These are phyloP conservation scores for Phialocephala sp. DNA, from an alignment of 2,329 filamentous ascomycete genomes.

Conservation along the genomic window DNA sequence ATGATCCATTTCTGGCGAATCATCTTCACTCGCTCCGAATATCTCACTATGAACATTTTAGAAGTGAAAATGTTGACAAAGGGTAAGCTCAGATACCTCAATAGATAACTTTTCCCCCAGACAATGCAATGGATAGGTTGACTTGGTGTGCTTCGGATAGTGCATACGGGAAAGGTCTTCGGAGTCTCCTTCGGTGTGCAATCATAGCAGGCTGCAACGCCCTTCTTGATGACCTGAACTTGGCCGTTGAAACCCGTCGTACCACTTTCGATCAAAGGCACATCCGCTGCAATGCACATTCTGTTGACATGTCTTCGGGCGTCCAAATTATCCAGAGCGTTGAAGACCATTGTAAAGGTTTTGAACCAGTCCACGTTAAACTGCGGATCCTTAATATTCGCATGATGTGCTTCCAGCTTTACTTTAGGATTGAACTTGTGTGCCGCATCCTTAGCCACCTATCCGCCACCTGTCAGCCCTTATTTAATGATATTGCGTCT, in stretches of 20 bases:
- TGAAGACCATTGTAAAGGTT: conserved; percentile 86
- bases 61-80: conserved; percentile 20
- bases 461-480: conserved; percentile 28
- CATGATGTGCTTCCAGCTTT: conserved; percentile 86
- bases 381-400: conserved; percentile 88
- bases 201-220: conserved; percentile 93
- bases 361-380: conserved; percentile 92
- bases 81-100: conserved; percentile 59
- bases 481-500: background rate
- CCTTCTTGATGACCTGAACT: conserved; percentile 94
- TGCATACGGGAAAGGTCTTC: conserved; percentile 95
- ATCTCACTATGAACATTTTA: conserved; percentile 65
- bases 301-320: conserved; percentile 93
- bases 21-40: conserved; percentile 90
- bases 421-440: conserved; percentile 88
- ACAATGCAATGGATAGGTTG: conserved; percentile 99
- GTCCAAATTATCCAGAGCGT: conserved; percentile 94
- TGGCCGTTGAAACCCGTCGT: conserved; percentile 98
- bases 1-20: conserved; percentile 78
- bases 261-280: conserved; percentile 93
- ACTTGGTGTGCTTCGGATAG: conserved; percentile 93
- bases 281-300: conserved; percentile 92
- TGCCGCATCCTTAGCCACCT: conserved; percentile 93
- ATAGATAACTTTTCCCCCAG: conserved; percentile 95
- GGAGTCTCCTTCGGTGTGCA: conserved; percentile 89